Base-by-base conservation (phyloP, 169 alveolate species). In the Perkinsus olseni region DNA sequence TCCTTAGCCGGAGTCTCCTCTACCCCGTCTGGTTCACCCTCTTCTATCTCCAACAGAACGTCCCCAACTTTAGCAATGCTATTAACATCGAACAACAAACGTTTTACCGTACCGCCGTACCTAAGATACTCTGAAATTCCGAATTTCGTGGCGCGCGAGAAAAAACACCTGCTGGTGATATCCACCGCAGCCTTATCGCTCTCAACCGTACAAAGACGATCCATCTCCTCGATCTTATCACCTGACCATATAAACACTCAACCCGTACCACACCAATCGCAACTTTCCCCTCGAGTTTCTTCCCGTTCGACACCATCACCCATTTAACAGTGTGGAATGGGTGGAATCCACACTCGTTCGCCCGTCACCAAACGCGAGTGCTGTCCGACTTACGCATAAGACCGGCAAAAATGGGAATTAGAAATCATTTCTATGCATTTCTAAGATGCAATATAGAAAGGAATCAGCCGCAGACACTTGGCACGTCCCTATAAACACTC, bases 171-270 rank as follows among this genome's bases (percentile, higher is more conserved):
- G 48, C 99, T 96, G 38, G 99, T 98, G 95, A 98, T 98, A 92
- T 98, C 97, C 20, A 98, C 99, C 38, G 99, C 98, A 38, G 99
- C 98, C 94, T 98, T 98, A 93, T 98, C 99, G 38, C 99, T 97
- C 94, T 97, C 98, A 21, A 98, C 99, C 74, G 98, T 98, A 92
- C 98, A 97, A 0, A 98, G 94, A 6, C 98, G 96, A 50, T 98
- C 99, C 97, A 97, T 98, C 98, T 96, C 99, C 92, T 96, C 96
- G 38, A 98, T 97, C 17, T 92, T 93, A 92, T 98, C 98, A 21
- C 99, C 99, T 74, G 38, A 96, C 93, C 92, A 97, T 98, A 95
- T 6, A 24, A 45, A 45, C 17, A 45, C 17, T 45, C 24, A 45
- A 45, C 6, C 62, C 62, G 24, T 6, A 45, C 6, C 6, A 45